phyloP scores from a whole-genome alignment of 495 filamentous ascomycete species.

The Xylaria scruposa region DNA sequence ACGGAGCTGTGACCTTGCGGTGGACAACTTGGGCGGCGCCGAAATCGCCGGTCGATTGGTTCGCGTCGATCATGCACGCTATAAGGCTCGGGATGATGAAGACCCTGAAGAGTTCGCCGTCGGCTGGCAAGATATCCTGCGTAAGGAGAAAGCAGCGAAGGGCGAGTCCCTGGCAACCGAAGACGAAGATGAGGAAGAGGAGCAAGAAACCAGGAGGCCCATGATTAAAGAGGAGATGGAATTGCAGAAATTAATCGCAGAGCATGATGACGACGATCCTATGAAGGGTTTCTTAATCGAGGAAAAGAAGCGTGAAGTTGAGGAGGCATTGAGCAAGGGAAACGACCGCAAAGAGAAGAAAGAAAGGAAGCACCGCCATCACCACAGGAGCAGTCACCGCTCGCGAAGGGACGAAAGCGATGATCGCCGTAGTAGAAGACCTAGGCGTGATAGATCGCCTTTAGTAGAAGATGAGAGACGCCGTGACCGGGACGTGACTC shows the following conservation, averaged over 20 bases:
- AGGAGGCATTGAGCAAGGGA: constrained; percentile 66
- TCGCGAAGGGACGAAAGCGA: constrained; percentile 43
- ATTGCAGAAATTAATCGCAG: constrained; percentile 72
- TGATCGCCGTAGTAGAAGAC: constrained; percentile 32
- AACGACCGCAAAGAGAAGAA: constrained; percentile 48
- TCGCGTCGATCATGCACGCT: constrained; percentile 89
- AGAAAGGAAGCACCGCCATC: constrained; percentile 54
- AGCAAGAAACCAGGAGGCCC: constrained; percentile 47
- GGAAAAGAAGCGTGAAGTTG: constrained; percentile 88
- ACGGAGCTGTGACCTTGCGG: constrained; percentile 91
- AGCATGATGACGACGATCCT: constrained; percentile 94
- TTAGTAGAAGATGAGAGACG: constrained; percentile 30
- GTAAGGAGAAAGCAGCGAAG: constrained; percentile 42
- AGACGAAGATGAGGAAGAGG: constrained; percentile 40
- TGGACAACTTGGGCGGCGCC: constrained; percentile 92
- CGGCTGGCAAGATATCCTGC: constrained; percentile 53
- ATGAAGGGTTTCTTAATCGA: constrained; percentile 92
- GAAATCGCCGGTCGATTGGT: constrained; percentile 80
- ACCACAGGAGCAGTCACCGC: constrained; percentile 53
- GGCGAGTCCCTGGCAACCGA: constrained; percentile 48
- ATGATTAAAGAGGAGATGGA: constrained; percentile 73
- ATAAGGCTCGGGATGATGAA: constrained; percentile 88
- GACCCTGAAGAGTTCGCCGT: constrained; percentile 66
- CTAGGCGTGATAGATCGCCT: constrained; percentile 36
- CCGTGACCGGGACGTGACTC: constrained; percentile 35